These are phyloP conservation scores for Schoenoplectus tabernaemontani DNA, from an alignment of 202 grass and related monocot species.

Conservation along the genomic window DNA sequence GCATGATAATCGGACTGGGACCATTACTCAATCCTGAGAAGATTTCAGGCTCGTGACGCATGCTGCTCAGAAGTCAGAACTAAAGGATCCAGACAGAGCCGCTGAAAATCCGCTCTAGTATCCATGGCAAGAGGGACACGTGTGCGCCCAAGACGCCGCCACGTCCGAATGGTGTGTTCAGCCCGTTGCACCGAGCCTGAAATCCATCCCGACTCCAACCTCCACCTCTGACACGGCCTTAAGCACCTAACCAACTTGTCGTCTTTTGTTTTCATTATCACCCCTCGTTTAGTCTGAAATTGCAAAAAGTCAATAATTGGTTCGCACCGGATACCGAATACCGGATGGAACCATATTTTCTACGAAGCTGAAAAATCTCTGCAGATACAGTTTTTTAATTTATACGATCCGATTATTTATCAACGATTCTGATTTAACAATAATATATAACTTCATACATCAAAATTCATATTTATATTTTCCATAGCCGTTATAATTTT, in stretches of 20 bases:
- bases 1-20: neutral
- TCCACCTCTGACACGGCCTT: neutral
- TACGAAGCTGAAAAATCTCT: too few species aligned
- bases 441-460: too few species aligned
- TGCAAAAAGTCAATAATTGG: neutral
- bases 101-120: neutral
- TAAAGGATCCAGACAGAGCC: neutral
- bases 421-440: too few species aligned
- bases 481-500: too few species aligned
- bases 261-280: neutral
- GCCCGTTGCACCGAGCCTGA: neutral
- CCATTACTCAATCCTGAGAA: neutral
- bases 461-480: too few species aligned
- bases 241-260: slow-evolving; percentile 1
- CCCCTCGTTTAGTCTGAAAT: slow-evolving; percentile 5
- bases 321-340: neutral
- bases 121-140: neutral
- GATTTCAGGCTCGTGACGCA: neutral
- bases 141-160: neutral
- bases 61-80: neutral
- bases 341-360: too few species aligned
- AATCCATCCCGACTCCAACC: neutral
- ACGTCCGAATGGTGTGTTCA: neutral
- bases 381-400: too few species aligned
- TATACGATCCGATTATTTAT: too few species aligned